Evolutionary conservation across 108 stramenopile species (phyloP).

Genomic region (Nitzschia putrida): DNA sequence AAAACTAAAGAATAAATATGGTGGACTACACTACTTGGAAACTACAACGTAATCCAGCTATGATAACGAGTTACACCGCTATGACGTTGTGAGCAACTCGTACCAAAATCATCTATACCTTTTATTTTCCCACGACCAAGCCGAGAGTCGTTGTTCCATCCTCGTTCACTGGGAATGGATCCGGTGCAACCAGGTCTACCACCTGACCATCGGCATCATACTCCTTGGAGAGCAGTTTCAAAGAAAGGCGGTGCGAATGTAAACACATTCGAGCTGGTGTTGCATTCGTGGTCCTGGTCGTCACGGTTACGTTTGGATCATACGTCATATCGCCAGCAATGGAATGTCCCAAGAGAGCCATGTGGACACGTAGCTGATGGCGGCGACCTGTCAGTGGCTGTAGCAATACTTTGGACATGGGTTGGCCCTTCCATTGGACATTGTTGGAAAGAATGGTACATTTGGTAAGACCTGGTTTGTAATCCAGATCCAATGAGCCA

Average conservation of each 20-base stretch:
- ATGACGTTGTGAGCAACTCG: too few relatives aligned
- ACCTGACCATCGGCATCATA: background rate
- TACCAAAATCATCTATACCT: too few relatives aligned
- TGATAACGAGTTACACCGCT: too few relatives aligned
- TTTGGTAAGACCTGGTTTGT: constrained; percentile 72
- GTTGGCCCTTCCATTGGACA: constrained; percentile 7
- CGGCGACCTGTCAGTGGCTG: constrained; percentile 86
- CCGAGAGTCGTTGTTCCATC: too few relatives aligned
- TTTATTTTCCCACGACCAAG: too few relatives aligned
- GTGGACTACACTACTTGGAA: too few relatives aligned
- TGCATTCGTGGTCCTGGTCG: background rate
- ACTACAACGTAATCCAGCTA: too few relatives aligned
- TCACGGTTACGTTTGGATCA: constrained; percentile 6
- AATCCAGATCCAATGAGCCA: constrained; percentile 34
- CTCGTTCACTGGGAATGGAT: constrained; percentile 5
- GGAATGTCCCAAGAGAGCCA: constrained; percentile 76
- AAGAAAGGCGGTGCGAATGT: constrained; percentile 63
- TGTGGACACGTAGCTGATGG: constrained; percentile 92
- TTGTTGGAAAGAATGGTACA: constrained; percentile 63
- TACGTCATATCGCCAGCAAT: constrained; percentile 94
- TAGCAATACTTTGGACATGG: constrained; percentile 79
- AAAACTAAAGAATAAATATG: too few relatives aligned
- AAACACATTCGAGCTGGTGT: constrained; percentile 76
- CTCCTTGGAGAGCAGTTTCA: constrained; percentile 7
- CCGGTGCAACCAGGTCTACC: constrained; percentile 17